Evolutionary conservation across 2,329 filamentous ascomycete genomes (phyloP), one percentile per base, ranked within the genome.

Genomic region (Cladophialophora carrionii): DNA sequence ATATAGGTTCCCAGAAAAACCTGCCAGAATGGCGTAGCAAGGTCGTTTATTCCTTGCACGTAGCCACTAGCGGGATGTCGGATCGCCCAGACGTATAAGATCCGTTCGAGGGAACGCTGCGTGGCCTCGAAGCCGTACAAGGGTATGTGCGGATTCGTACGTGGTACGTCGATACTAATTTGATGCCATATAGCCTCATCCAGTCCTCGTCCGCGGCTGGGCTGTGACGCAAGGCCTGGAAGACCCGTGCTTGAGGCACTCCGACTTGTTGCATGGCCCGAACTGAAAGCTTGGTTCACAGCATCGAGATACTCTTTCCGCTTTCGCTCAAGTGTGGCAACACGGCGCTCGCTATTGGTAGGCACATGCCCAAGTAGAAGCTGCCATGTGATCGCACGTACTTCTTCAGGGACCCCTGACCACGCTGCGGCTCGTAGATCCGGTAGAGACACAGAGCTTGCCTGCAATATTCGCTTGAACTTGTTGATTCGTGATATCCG

Each of bases 171-270:
- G 74, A 99, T 99, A 78, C 92, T 97, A 78, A 99, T 98, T 75
- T 99, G 95, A 80, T 99, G 95, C 95, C 95, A 99, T 65, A 99
- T 88, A n/a, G 92, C 90, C 80, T 99, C 95, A 72, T 99, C 96
- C 20, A 99, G 80, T 1, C 93, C 94, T 61, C 91, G 86, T 1
- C 88, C 87, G 68, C 84, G 82, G 51, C 87, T 84, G 34, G 68
- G 73, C 14, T 79, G 81, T n/a, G 78, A 76, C 17, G 78, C 74
- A 43, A 75, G 56, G 72, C 74, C 57, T 72, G 73, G 54, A 68
- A 75, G 77, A 34, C 76, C 76, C 31, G 78, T 77, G 37, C 55
- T 64, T 20, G 66, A 69, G 22, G 58, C 65, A 46, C 65, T 68
- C 5, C 62, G 59, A 41, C 52, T 63, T 1, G 65, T 64, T 41